Base-by-base conservation (phyloP, 495 filamentous ascomycete species). In the Clohesyomyces aquaticus region DNA sequence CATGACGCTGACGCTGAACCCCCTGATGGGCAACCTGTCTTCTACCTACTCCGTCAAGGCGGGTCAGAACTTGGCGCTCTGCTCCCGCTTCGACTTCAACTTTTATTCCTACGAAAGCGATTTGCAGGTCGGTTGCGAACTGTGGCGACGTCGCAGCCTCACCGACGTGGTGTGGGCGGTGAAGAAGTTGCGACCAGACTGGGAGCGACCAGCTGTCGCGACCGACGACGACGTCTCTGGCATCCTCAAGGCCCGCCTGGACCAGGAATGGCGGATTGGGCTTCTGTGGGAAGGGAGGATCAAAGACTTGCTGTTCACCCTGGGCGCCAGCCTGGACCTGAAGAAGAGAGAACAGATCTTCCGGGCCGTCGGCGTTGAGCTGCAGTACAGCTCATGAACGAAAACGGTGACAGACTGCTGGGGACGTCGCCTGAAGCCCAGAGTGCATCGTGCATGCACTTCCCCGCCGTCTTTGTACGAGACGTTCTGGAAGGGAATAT, bases 51-150 rank as follows among this genome's bases (percentile, higher is more conserved):
- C 94, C 14, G 87, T 96, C 12, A 86, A 89, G 67, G 94, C 93
- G 4, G 88, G 89, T 21, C 85, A 82, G 12, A 85, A 91, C 60
- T 83, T 94, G 53, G 87, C 91, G 0, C 84, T 98, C 48, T 93
- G 91, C 60, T 91, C 91, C 28, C 85, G 88, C 42, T 93, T 98
- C 77, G 91, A 94, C 65, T 98, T 98, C 74, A 98, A 98, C 72
- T 91, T 96, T 52, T 97, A 96, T 77, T 95, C 90, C 70, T 98
- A 96, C 78, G 94, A 98, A 77, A 96, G 91, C 72, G 92, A 95
- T 38, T 83, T 96, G 79, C 87, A 88, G 42, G 80, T 96, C 9
- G 94, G 95, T 12, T 89, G 87, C 73, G 95, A 98, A 74, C 77
- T 97, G 27, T 98, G 95, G 93, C 80, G 83, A 54, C 82, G 75